Percentiles rank a stretch among this genome's conserved stretches.
phyloP scores from a whole-genome alignment of 2,329 filamentous ascomycete species.

The Colletotrichum neosansevieriae region DNA sequence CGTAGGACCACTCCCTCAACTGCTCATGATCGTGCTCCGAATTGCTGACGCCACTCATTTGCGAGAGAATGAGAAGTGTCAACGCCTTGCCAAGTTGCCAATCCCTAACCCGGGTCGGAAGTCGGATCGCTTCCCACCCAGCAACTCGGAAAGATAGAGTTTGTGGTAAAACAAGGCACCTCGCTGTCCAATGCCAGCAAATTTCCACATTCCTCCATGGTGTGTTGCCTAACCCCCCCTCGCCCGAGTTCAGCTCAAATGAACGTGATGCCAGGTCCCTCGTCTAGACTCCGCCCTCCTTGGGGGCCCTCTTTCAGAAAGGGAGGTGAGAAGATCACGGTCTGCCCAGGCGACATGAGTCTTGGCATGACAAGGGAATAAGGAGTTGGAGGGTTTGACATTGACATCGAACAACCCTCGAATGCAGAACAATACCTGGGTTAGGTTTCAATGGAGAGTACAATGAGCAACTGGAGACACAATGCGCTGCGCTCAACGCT shows the following conservation, averaged over 20 bases:
- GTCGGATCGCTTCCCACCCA: conserved; percentile 35
- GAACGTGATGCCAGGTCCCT: conserved; percentile 20
- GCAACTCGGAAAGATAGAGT: conserved; percentile 38
- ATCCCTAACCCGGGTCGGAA: conserved; percentile 33
- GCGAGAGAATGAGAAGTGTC: background rate
- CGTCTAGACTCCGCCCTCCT: background rate
- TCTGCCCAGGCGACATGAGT: conserved; percentile 10
- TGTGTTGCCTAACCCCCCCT: background rate
- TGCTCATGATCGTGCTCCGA: background rate
- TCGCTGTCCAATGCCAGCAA: conserved; percentile 30
- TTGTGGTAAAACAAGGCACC: conserved; percentile 39
- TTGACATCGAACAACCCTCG: conserved; percentile 5
- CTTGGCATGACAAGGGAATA: conserved; percentile 4
- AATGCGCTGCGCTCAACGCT: background rate
- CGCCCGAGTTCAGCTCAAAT: conserved; percentile 14
- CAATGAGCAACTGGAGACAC: background rate
- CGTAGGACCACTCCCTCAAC: conserved; percentile 27
- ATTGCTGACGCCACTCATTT: background rate
- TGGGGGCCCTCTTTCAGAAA: background rate
- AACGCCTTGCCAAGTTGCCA: background rate
- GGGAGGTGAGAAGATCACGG: conserved; percentile 11
- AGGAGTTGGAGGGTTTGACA: background rate
- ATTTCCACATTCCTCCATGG: conserved; percentile 32
- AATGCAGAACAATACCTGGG: background rate
- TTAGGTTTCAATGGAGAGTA: background rate